phyloP scores from a whole-genome alignment of 1,284 basidiomycete species.

The Marasmius fiardii region DNA sequence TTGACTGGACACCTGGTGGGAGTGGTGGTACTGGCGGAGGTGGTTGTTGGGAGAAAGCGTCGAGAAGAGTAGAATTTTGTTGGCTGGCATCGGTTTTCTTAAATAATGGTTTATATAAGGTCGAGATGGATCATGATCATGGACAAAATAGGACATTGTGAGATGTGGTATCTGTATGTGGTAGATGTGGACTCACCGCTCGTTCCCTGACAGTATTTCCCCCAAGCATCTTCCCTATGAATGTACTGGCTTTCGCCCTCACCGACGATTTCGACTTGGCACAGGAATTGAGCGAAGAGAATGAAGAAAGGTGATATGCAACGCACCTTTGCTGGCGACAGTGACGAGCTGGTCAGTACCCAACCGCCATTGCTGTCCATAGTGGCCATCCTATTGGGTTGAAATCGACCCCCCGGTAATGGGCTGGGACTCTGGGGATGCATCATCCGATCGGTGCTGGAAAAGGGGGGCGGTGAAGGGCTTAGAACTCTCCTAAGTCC shows the following conservation, averaged over 20 bases:
- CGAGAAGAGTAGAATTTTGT: constrained; percentile 36
- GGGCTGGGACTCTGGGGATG: constrained; percentile 3
- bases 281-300: constrained; percentile 27
- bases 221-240: constrained; percentile 74
- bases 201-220: constrained; percentile 61
- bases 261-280: constrained; percentile 60
- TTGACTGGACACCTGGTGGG: constrained; percentile 43
- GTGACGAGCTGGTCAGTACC: constrained; percentile 46
- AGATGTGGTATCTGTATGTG: constrained; percentile 11
- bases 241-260: constrained; percentile 71
- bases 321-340: constrained; percentile 40
- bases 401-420: constrained; percentile 1
- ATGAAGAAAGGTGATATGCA: constrained; percentile 3
- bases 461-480: not conserved
- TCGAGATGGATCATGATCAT: constrained; percentile 6
- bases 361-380: constrained; percentile 36
- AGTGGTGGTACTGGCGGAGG: constrained; percentile 72
- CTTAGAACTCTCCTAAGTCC: constrained; percentile 2
- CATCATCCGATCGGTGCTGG: not conserved
- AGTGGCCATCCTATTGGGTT: constrained; percentile 10
- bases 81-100: constrained; percentile 41
- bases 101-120: constrained; percentile 16
- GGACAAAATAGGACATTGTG: constrained; percentile 3
- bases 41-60: constrained; percentile 33
- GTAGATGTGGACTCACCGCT: constrained; percentile 46